Evolutionary conservation across 768 basidiomycete genomes (phyloP).

Genomic region (Phylloporus arenicola): DNA sequence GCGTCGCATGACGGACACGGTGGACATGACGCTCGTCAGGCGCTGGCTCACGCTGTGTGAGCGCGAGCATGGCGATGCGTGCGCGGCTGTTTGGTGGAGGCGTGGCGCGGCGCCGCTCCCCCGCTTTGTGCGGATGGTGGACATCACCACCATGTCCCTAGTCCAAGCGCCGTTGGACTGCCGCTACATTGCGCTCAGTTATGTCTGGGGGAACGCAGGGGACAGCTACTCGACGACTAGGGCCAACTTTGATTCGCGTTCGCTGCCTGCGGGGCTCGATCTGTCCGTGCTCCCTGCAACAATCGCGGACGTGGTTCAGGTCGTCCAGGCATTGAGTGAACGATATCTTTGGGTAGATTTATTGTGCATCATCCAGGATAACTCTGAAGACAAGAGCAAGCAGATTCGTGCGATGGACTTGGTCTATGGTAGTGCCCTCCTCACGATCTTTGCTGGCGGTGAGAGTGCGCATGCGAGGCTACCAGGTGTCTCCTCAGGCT

Average conservation of each 20-base stretch:
- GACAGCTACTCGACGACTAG: neutral
- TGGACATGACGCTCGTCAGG: neutral
- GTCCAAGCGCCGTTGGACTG: neutral
- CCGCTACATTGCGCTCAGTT: constrained; percentile 1
- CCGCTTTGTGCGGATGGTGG: neutral
- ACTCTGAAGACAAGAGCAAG: constrained; percentile 1
- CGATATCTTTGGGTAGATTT: constrained; percentile 5
- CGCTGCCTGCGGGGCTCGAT: constrained; percentile 1
- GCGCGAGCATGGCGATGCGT: neutral
- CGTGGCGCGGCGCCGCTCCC: neutral
- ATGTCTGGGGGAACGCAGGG: neutral
- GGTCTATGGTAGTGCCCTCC: constrained; percentile 2
- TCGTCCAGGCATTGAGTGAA: neutral
- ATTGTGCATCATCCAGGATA: constrained; percentile 16
- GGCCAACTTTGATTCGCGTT: neutral
- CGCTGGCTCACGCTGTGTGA: neutral
- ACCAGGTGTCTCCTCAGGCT: neutral
- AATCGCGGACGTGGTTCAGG: neutral
- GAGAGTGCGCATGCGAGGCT: neutral
- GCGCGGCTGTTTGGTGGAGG: neutral
- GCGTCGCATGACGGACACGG: neutral
- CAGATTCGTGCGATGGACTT: constrained; percentile 10
- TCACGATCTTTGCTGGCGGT: constrained; percentile 7
- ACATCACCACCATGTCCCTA: neutral
- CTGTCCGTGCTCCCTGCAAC: constrained; percentile 4